Base-by-base conservation (phyloP, 2,329 filamentous ascomycete genomes). In the Byssoonygena ceratinophila region DNA sequence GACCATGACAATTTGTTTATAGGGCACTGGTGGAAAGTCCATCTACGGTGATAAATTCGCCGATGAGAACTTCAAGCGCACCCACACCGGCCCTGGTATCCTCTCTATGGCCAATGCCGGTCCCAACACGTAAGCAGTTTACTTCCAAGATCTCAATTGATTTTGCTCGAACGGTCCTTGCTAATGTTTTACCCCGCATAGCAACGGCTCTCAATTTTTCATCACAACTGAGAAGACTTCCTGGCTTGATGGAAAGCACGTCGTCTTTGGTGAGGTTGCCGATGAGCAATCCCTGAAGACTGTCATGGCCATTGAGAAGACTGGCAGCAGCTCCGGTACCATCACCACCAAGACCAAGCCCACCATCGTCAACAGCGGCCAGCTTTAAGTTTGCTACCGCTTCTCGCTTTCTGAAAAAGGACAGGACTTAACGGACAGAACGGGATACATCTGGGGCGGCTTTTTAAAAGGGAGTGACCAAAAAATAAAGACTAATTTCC, bases 31-130 rank as follows among this genome's bases (percentile, higher is more conserved):
- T 75, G 87, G 88, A 74, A 86, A 85, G 76, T 94, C 87, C 71
- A 94, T 94, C 80, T 94, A 94, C 73, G 88, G 88, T 64, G 87
- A 94, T 74, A 92, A 91, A 80, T 94, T 95, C 69, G 74, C 82
- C 65, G 88, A 95, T 69, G 88, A 95, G 84, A 94, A 94, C 84
- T 94, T 94, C 79, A 67, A 73, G 58, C 68, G 77, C 61, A 82
- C 81, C 76, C 89, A 95, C 81, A 72, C 71, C 71, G 74, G 76
- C 64, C 83, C 84, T 58, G 86, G 84, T 76, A 79, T 90, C 63
- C 80, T 95, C 61, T 94, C 89, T 73, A 95, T 95, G 89, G 89
- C 89, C 71, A 95, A 95, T 74, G 86, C 89, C 64, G 89, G 89
- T 63, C 85, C 85, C 68, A 94, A 97, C 84, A 97, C 91, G 78